A percentile compares a stretch with the other conserved stretches of the same genome.
phyloP scores from a whole-genome alignment of 257 asterid species.

The Solanum sejunctum region DNA sequence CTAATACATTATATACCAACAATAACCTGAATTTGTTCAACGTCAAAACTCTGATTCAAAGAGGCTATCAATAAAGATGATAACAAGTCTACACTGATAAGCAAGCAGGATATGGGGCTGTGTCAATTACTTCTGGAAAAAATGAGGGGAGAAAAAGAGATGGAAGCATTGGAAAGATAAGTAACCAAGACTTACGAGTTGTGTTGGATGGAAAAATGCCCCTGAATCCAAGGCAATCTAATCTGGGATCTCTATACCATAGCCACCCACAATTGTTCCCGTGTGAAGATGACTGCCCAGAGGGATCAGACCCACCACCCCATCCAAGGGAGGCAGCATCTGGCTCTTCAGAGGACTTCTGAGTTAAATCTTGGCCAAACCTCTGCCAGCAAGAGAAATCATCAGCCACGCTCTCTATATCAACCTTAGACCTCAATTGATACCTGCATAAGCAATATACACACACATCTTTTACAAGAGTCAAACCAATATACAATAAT shows the following conservation, averaged over 20 bases:
- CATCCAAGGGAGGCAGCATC: constrained; percentile 62
- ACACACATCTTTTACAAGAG: background rate
- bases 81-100: background rate
- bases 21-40: background rate
- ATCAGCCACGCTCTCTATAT: constrained; percentile 53
- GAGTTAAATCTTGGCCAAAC: constrained; percentile 38
- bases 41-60: background rate
- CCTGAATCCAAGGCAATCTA: constrained; percentile 77
- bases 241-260: constrained; percentile 83
- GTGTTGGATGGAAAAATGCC: constrained; percentile 68
- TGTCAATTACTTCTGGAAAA: background rate
- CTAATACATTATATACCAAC: background rate
- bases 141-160: background rate
- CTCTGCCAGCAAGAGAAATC: constrained; percentile 86
- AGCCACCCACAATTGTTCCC: constrained; percentile 56
- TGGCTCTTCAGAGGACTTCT: constrained; percentile 35
- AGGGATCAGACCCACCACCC: constrained; percentile 54
- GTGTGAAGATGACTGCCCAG: constrained; percentile 51
- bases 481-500: background rate
- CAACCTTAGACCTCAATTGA: constrained; percentile 79
- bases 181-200: constrained; percentile 37
- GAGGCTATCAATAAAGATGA: background rate
- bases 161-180: background rate
- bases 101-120: background rate
- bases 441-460: constrained; percentile 34